A percentile compares a stretch with the other conserved stretches of the same genome.
Evolutionary conservation across 495 filamentous ascomycete species (phyloP).

Genomic region (Aspergillus kassunensis): DNA sequence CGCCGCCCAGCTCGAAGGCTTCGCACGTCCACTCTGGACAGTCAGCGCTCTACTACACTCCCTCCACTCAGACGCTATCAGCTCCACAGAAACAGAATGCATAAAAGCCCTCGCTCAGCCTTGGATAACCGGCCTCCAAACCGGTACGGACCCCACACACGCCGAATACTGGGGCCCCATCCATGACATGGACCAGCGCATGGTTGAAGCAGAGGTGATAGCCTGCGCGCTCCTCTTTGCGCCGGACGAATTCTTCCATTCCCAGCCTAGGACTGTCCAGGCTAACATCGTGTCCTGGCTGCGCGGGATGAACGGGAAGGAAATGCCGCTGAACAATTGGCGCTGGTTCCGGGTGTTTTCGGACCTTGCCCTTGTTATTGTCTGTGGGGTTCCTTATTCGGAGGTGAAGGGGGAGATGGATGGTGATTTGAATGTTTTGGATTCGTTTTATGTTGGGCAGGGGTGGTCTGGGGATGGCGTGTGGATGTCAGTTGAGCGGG

Average conservation of each 20-base stretch:
- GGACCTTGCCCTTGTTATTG: slow-evolving; percentile 2
- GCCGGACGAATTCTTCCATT: slow-evolving; percentile 1
- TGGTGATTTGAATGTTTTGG: neutral
- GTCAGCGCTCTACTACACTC: neutral
- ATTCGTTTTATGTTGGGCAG: neutral
- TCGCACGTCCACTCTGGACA: slow-evolving; percentile 6
- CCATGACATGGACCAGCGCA: slow-evolving; percentile 1
- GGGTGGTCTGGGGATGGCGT: slow-evolving; percentile 7
- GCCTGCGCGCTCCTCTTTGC: slow-evolving; percentile 1
- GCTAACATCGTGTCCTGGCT: slow-evolving; percentile 4
- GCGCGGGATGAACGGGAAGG: slow-evolving; percentile 4
- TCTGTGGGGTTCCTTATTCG: neutral
- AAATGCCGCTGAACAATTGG: slow-evolving; percentile 9
- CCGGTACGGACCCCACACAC: neutral
- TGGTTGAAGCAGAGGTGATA: slow-evolving; percentile 8
- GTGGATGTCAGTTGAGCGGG: neutral
- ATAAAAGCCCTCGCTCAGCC: neutral
- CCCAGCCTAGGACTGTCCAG: neutral
- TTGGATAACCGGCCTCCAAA: neutral
- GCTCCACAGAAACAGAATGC: too few relatives aligned
- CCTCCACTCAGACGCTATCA: neutral
- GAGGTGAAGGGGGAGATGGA: slow-evolving; percentile 4
- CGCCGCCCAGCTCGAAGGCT: slow-evolving; percentile 1
- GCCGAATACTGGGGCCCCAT: slow-evolving; percentile 7
- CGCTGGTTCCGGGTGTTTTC: slow-evolving; percentile 9